phyloP scores from a whole-genome alignment of 1,139 yeast genomes.

The Kluyveromyces sp. region DNA sequence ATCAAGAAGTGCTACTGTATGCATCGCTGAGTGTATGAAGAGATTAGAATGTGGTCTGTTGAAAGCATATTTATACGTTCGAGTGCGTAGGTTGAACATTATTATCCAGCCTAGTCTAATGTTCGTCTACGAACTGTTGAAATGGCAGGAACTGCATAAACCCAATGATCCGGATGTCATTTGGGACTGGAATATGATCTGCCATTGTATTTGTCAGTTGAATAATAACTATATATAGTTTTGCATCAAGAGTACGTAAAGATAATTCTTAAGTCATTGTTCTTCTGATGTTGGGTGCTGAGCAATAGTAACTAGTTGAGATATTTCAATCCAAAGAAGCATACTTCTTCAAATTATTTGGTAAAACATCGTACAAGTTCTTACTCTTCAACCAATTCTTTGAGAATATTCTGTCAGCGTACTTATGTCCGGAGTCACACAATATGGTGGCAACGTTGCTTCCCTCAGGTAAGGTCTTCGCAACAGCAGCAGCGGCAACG shows the following conservation, averaged over 20 bases:
- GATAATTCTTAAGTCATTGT: too few species aligned
- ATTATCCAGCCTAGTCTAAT: constrained; percentile 87
- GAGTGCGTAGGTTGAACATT: constrained; percentile 79
- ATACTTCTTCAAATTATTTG: constrained; percentile 64
- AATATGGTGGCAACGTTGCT: constrained; percentile 78
- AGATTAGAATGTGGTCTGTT: constrained; percentile 56
- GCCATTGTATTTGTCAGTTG: constrained; percentile 73
- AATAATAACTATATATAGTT: constrained; percentile 41
- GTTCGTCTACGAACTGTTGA: constrained; percentile 74
- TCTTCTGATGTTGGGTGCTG: too few species aligned
- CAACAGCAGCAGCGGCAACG: constrained; percentile 71
- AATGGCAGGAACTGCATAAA: constrained; percentile 55
- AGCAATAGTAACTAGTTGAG: neutral
- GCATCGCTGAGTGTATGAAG: constrained; percentile 86
- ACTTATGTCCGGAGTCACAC: constrained; percentile 86
- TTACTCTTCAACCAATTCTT: constrained; percentile 69
- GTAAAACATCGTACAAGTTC: constrained; percentile 57
- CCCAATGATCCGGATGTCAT: constrained; percentile 39
- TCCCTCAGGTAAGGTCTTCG: constrained; percentile 69
- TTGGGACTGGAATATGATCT: constrained; percentile 66
- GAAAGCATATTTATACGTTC: constrained; percentile 69
- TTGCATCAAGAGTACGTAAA: too few species aligned
- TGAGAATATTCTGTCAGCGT: constrained; percentile 73
- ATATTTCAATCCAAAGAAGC: constrained; percentile 36
- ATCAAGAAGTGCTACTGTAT: constrained; percentile 81